Percentiles rank a stretch among this genome's conserved stretches.
phyloP scores from a whole-genome alignment of 2,329 filamentous ascomycete genomes.

The Clarireedia homoeocarpa region DNA sequence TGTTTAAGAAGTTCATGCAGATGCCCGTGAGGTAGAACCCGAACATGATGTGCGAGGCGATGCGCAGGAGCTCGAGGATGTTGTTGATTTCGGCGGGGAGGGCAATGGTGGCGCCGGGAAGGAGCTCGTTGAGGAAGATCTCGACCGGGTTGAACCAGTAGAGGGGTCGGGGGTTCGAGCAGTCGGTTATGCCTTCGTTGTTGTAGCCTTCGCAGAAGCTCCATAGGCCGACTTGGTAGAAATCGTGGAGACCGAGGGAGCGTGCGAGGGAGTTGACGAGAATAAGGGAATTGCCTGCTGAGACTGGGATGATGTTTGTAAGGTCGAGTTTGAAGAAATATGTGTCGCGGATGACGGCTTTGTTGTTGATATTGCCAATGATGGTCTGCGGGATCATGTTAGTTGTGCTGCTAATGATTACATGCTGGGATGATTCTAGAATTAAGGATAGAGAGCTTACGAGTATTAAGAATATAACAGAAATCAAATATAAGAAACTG shows the following conservation, averaged over 20 bases:
- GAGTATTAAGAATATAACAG: conserved; percentile 72
- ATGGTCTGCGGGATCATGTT: conserved; percentile 37
- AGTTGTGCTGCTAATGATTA: neutral
- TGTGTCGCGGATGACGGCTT: conserved; percentile 55
- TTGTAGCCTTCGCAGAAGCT: conserved; percentile 83
- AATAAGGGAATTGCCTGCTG: conserved; percentile 43
- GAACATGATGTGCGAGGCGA: conserved; percentile 81
- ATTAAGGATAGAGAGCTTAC: conserved; percentile 35
- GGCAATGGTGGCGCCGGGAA: conserved; percentile 75
- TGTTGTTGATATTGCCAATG: conserved; percentile 64
- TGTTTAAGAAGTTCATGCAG: conserved; percentile 62
- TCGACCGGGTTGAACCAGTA: conserved; percentile 91
- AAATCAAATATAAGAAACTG: conserved; percentile 62
- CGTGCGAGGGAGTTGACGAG: conserved; percentile 84
- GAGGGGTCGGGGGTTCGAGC: conserved; percentile 59
- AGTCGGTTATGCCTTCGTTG: conserved; percentile 65
- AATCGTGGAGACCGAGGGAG: conserved; percentile 82
- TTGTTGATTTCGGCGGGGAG: conserved; percentile 66
- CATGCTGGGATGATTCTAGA: too few relatives aligned
- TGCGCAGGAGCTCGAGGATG: conserved; percentile 65
- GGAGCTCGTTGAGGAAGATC: conserved; percentile 71
- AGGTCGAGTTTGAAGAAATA: conserved; percentile 85
- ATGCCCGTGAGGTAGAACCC: conserved; percentile 71
- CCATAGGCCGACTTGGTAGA: conserved; percentile 91
- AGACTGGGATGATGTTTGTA: conserved; percentile 51